Evolutionary conservation across 2,329 filamentous ascomycete genomes (phyloP).

Genomic region (Coniochaeta sp.): DNA sequence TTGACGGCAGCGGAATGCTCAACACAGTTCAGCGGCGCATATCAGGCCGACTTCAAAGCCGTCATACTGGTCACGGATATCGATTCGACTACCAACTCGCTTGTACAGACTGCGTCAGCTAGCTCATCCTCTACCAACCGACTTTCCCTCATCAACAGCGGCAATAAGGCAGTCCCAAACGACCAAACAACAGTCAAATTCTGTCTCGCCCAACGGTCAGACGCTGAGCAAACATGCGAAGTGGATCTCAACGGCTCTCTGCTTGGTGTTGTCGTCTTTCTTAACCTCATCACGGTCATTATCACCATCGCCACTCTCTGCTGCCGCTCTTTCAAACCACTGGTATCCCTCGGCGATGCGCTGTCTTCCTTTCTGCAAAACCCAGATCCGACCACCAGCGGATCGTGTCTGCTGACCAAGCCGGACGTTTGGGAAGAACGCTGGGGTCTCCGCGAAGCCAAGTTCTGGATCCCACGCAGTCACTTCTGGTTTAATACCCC

Average conservation of each 20-base stretch:
- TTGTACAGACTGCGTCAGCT: conserved; percentile 23
- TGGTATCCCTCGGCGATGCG: conserved; percentile 43
- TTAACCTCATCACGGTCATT: conserved; percentile 31
- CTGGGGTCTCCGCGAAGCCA: conserved; percentile 35
- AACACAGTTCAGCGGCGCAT: conserved; percentile 21
- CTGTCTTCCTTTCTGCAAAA: conserved; percentile 40
- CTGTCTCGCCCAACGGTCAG: conserved; percentile 22
- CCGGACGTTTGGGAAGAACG: conserved; percentile 32
- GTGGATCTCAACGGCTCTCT: conserved; percentile 35
- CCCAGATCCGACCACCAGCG: conserved; percentile 35
- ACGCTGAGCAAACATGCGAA: conserved; percentile 22
- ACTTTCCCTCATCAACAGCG: conserved; percentile 8
- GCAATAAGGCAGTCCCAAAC: neutral
- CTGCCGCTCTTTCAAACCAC: conserved; percentile 27
- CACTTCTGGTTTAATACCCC: conserved; percentile 39
- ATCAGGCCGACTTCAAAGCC: conserved; percentile 23
- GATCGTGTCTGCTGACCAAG: conserved; percentile 39
- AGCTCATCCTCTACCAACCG: conserved; percentile 4
- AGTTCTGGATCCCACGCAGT: conserved; percentile 31
- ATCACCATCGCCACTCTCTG: conserved; percentile 21
- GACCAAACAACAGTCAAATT: conserved; percentile 19
- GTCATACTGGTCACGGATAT: conserved; percentile 25
- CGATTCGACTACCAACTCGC: conserved; percentile 18
- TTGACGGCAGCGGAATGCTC: conserved; percentile 24
- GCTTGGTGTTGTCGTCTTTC: conserved; percentile 32